These are phyloP conservation scores for Psilocybe cubensis DNA, from an alignment of 768 basidiomycete genomes.

Conservation along the genomic window DNA sequence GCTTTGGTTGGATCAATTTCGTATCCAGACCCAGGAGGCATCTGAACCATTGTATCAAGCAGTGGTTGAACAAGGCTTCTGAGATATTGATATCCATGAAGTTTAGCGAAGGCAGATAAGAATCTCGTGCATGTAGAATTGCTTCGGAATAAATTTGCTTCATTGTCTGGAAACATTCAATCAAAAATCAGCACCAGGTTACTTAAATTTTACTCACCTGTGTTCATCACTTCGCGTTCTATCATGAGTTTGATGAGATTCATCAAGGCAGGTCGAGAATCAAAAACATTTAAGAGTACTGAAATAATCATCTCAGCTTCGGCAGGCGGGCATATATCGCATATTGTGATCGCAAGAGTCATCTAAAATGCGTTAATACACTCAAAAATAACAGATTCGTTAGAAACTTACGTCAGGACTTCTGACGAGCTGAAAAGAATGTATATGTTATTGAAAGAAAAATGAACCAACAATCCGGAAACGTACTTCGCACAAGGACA, in stretches of 20 bases:
- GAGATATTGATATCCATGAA: conserved; percentile 94
- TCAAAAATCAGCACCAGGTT: not conserved
- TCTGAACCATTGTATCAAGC: conserved; percentile 70
- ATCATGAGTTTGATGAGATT: conserved; percentile 81
- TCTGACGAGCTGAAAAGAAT: conserved; percentile 60
- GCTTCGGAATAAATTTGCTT: conserved; percentile 82
- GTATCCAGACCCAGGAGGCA: conserved; percentile 76
- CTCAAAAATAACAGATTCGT: not conserved
- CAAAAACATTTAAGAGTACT: conserved; percentile 85
- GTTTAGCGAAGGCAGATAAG: conserved; percentile 81
- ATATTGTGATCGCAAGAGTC: conserved; percentile 81
- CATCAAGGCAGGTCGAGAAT: conserved; percentile 74
- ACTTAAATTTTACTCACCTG: conserved; percentile 52
- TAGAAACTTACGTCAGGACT: conserved; percentile 67
- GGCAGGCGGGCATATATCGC: conserved; percentile 78
- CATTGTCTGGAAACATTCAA: conserved; percentile 57
- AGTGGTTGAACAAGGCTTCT: conserved; percentile 78
- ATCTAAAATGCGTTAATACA: conserved; percentile 46
- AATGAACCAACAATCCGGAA: not conserved
- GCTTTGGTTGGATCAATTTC: conserved; percentile 75
- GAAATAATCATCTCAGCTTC: conserved; percentile 88
- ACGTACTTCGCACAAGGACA: conserved; percentile 63
- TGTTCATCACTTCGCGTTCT: conserved; percentile 79
- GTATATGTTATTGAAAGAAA: not conserved
- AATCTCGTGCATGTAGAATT: conserved; percentile 90